phyloP scores from a whole-genome alignment of 108 stramenopile species.

The Nannochloropsis gaditana region DNA sequence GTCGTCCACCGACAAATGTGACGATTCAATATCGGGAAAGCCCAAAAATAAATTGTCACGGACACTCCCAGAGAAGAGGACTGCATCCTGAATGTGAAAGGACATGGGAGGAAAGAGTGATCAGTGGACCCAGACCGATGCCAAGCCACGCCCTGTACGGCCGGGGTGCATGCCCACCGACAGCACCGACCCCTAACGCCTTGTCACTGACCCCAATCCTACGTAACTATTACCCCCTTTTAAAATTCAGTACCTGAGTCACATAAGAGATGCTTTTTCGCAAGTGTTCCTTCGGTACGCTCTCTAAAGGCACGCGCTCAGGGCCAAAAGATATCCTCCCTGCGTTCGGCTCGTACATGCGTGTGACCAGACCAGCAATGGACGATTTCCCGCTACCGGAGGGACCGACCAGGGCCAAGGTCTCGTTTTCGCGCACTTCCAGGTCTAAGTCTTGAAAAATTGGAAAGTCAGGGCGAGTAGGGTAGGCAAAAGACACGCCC shows the following conservation, averaged over 20 bases:
- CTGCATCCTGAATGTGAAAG: constrained; percentile 82
- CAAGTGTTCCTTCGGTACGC: constrained; percentile 9
- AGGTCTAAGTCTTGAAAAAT: constrained; percentile 69
- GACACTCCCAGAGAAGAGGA: constrained; percentile 67
- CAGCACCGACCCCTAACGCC: too few relatives aligned
- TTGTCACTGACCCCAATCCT: too few relatives aligned
- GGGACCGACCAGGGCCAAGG: constrained; percentile 79
- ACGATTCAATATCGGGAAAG: background rate
- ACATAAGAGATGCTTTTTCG: background rate
- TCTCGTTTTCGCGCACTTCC: constrained; percentile 63
- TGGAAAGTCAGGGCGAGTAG: background rate
- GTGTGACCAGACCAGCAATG: constrained; percentile 70
- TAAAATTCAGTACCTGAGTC: background rate
- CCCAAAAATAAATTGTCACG: constrained; percentile 71
- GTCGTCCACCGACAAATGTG: background rate
- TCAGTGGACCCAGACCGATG: too few relatives aligned
- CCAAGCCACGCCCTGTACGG: too few relatives aligned
- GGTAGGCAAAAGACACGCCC: background rate
- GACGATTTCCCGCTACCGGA: constrained; percentile 87
- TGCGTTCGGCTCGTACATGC: constrained; percentile 66
- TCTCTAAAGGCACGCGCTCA: background rate
- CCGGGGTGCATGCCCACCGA: too few relatives aligned
- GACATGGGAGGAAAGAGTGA: constrained; percentile 48
- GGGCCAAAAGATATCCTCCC: constrained; percentile 55
- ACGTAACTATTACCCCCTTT: too few relatives aligned